These are phyloP conservation scores for Alliaria petiolata DNA, from an alignment of 345 rosid genomes.

Conservation along the genomic window DNA sequence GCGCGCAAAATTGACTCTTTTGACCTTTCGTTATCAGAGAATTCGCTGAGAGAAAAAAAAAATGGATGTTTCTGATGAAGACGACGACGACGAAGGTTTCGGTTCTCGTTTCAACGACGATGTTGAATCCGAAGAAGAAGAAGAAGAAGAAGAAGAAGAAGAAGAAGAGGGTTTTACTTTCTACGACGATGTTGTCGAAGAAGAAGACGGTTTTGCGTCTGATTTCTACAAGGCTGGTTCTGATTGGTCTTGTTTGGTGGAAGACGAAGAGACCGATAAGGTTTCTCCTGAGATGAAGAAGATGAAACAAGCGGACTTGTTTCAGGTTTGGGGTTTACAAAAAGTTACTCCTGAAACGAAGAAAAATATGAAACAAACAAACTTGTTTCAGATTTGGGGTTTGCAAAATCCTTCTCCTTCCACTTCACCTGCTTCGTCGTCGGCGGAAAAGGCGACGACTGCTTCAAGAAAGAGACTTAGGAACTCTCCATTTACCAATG, in stretches of 20 bases:
- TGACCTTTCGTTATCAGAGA: conserved; percentile 20
- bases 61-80: conserved; percentile 20
- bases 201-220: conserved; percentile 50
- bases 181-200: conserved; percentile 9
- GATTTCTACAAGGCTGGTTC: conserved; percentile 61
- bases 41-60: background rate
- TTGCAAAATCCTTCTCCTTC: conserved; percentile 36
- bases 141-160: conserved; percentile 26
- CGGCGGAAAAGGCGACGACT: background rate
- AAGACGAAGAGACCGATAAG: conserved; percentile 3
- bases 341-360: conserved; percentile 25
- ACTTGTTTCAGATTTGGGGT: conserved; percentile 66
- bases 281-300: conserved; percentile 2
- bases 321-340: conserved; percentile 60
- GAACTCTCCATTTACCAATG: conserved; percentile 4
- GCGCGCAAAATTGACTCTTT: conserved; percentile 18
- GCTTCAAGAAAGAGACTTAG: conserved; percentile 4
- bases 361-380: conserved; percentile 48
- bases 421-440: conserved; percentile 14
- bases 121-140: background rate
- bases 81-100: conserved; percentile 14
- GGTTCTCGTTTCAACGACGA: conserved; percentile 20
- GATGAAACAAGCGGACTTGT: conserved; percentile 35
- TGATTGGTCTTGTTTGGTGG: conserved; percentile 54
- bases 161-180: conserved; percentile 26